Conservation (phyloP, 192 early-diverging fungal species). For the Helicostylum pulchrum region DNA sequence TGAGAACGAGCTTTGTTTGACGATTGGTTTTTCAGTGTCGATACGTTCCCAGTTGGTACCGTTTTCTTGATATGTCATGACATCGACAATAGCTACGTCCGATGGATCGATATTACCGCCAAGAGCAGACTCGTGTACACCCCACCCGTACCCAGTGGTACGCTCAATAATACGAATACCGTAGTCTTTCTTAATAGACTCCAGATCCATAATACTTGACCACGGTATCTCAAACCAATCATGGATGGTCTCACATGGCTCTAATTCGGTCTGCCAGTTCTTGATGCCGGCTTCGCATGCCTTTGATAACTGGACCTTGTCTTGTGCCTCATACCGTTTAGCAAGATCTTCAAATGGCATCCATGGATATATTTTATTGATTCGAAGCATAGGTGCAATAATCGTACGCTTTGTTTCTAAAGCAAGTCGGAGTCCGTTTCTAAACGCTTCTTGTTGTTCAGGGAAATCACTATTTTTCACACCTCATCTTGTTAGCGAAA, state of each 20-base stretch:
- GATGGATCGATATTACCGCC: background rate
- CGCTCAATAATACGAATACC: constrained; percentile 24
- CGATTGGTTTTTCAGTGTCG: background rate
- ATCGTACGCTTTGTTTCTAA: constrained; percentile 25
- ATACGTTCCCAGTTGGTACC: constrained; percentile 15
- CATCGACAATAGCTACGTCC: constrained; percentile 11
- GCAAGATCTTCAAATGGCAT: constrained; percentile 12
- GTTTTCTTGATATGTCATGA: constrained; percentile 10
- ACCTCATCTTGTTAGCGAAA: background rate
- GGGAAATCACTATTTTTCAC: constrained; percentile 19
- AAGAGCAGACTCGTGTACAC: constrained; percentile 7
- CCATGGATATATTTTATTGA: constrained; percentile 15
- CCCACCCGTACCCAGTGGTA: constrained; percentile 10
- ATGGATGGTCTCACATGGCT: constrained; percentile 13
- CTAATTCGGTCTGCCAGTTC: constrained; percentile 5
- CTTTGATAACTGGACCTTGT: constrained; percentile 11
- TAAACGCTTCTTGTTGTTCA: constrained; percentile 25
- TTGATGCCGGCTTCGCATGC: constrained; percentile 5
- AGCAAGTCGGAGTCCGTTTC: constrained; percentile 24
- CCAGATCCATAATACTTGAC: constrained; percentile 27
- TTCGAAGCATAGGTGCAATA: constrained; percentile 21
- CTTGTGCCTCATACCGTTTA: constrained; percentile 20
- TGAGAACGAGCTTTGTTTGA: background rate
- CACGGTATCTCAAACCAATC: constrained; percentile 29
- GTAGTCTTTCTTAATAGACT: constrained; percentile 7